Base-by-base conservation (phyloP, 2,329 filamentous ascomycete species). In the Byssothecium circinans region DNA sequence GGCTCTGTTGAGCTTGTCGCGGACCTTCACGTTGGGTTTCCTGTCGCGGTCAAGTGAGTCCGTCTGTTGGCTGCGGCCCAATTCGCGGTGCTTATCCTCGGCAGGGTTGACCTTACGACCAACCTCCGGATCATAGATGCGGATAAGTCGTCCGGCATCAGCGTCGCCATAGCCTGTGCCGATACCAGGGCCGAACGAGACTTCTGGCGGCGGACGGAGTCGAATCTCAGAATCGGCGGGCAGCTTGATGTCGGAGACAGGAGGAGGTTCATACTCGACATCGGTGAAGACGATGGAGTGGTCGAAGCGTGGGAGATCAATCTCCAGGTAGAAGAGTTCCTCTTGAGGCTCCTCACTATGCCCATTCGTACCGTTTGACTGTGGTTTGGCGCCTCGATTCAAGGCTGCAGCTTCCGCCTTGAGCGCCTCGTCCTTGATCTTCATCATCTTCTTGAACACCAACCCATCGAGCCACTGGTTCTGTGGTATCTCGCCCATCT, bases 391-490 rank as follows among this genome's bases (percentile, higher is more conserved):
- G 14, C 61, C 62, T 7, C 60, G 54, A 23, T 55, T 43, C 69
- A 87, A 48, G 1, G 62, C 62, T 11, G 58, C 52, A 15, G 64
- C 62, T 32, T 70, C 62, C 1, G 63, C 65, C 36, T 67, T 71
- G 17, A 71, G 55, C 8, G 70, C 69, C 32, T 75, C 73, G 25
- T 64, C 71, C 14, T 74, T 64, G 27, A 75, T 71, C 72, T 88
- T 94, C 74, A 96, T 92, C 50, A 95, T 86, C 42, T 87, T 87
- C 33, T 92, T 85, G 68, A 95, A 99, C 2, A 96, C 91, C 60
- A 97, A 81, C 63, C 94, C 89, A 69, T 99, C 94, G 35, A 99
- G 81, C 95, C 94, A 99, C 61, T 95, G 89, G 39, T 96, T 88
- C 14, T 91, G 84, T 0, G 89, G 85, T 20, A 99, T 92, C 68